Conservation (phyloP, 148 eudicot species). For the Amaranthus hypochondriacus region DNA sequence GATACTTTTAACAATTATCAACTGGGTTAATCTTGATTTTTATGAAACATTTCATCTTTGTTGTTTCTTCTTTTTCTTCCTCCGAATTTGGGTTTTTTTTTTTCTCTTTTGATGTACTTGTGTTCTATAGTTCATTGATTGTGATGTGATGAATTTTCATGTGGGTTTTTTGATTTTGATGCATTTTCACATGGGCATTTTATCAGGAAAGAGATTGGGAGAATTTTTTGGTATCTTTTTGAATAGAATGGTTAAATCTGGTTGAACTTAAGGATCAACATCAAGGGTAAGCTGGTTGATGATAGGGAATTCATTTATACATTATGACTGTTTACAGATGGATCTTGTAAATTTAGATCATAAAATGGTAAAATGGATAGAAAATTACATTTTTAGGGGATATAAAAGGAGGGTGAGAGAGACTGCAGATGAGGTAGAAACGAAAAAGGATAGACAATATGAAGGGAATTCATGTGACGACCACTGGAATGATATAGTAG, state of each 20-base stretch:
- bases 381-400: no score
- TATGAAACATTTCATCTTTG: conserved; percentile 8
- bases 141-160: conserved; percentile 1
- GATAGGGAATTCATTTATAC: background rate
- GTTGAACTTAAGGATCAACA: background rate
- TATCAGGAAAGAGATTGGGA: background rate
- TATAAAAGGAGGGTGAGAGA: no score
- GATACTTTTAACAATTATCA: conserved; percentile 4
- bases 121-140: background rate
- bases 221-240: background rate
- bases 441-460: no score
- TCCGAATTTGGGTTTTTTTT: background rate
- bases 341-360: background rate
- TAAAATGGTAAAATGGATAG: no score
- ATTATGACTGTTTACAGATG: background rate
- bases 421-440: no score
- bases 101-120: background rate
- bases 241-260: background rate
- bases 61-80: background rate
- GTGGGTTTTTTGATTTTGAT: conserved; percentile 12
- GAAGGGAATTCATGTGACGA: no score
- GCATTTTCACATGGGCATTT: conserved; percentile 5
- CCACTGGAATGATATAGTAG: no score
- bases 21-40: conserved; percentile 7
- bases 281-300: background rate